Evolutionary conservation across 2,329 filamentous ascomycete genomes (phyloP), one percentile per base, ranked within the genome.

Genomic region (Monilinia aucupariae): DNA sequence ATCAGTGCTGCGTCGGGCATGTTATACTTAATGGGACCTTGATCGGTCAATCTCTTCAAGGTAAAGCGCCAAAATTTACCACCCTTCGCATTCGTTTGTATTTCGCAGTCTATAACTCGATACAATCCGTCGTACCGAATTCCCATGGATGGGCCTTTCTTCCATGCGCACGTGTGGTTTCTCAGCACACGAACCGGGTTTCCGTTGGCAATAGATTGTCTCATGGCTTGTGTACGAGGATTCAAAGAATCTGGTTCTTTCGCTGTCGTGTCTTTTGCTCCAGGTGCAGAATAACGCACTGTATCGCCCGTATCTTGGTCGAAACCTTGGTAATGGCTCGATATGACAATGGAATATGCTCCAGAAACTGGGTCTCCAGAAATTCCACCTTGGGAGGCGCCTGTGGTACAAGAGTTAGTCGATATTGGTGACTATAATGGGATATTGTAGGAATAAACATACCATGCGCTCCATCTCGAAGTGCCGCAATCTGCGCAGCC

Each of bases 401-500:
- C 59, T 61, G 4, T 4, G 2, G 7, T 3, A 4, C 17, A 20
- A 2, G 17, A 10, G n/a, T 58, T 48, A 25, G 55, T 58, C 20
- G 9, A 2, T 3, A 8, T 58, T 22, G 1, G 27, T 34, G 10
- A 9, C 2, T n/a, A 9, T 15, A 4, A 1, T 20, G 37, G 2
- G 22, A 27, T 12, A 3, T 2, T 13, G 4, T 20, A 6, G n/a
- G 22, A 5, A 53, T 8, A 12, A n/a, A 30, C 41, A 54, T 54
- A 54, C 59, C 59, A n/a, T 61, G 59, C 2, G 59, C 59, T 15
- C 59, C 59, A 30, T 61, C 59, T 0, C 59, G 30, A 7, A 61
- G 34, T 1, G 59, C 50, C 0, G 39, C 39, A 5, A 61, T 37
- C 39, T 48, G 59, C 22, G 15, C 25, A 0, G 59, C 10, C 59